These are phyloP conservation scores for Eucalyptus cladocalyx DNA, from an alignment of 345 rosid genomes.

Conservation along the genomic window DNA sequence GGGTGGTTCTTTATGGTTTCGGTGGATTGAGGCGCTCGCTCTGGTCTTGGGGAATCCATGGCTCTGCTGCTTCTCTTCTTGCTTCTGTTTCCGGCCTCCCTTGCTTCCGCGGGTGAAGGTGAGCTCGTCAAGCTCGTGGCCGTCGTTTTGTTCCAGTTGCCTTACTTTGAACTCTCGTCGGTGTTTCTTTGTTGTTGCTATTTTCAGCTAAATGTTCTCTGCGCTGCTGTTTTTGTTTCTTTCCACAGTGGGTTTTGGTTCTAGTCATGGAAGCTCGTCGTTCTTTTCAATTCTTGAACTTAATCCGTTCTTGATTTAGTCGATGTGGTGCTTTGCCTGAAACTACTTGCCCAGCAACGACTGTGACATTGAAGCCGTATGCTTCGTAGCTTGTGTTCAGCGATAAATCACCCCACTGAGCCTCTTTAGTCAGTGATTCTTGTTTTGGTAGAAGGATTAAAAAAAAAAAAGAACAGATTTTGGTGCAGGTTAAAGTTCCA, in stretches of 20 bases:
- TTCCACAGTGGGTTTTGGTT: not conserved
- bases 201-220: not conserved
- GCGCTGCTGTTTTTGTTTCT: not conserved
- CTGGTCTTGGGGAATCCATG: slow-evolving; percentile 2
- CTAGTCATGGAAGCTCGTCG: not conserved
- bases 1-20: not conserved
- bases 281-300: not conserved
- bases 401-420: not conserved
- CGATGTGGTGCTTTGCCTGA: not conserved
- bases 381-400: not conserved
- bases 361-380: not conserved
- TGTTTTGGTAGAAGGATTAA: not conserved
- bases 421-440: not conserved
- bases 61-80: slow-evolving; percentile 9
- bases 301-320: not conserved
- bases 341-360: not conserved
- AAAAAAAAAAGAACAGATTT: not conserved
- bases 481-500: not conserved
- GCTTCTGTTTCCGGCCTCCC: slow-evolving; percentile 4
- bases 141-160: not conserved
- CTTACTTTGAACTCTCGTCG: not conserved
- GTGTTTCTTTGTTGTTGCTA: not conserved
- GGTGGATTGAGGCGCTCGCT: not conserved
- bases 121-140: not conserved
- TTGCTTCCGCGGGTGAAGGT: slow-evolving; percentile 36